A percentile compares a stretch with the other conserved stretches of the same genome.
phyloP scores from a whole-genome alignment of 225 moss, liverwort and hornwort species.

The Climacium dendroides region DNA sequence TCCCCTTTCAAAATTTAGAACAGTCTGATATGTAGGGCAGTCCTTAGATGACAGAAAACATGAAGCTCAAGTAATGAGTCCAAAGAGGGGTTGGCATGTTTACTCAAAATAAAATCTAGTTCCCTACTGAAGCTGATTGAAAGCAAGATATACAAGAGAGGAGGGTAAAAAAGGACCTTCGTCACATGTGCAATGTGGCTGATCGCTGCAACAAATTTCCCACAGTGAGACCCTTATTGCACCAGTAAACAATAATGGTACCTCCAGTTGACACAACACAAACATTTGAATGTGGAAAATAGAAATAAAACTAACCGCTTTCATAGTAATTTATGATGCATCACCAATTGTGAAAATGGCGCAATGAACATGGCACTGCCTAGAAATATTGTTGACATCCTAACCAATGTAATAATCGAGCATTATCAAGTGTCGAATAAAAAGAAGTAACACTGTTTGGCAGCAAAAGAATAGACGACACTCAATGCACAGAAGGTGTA shows the following conservation, averaged over 20 bases:
- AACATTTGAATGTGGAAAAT: neutral
- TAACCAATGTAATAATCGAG: neutral
- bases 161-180: constrained; percentile 10
- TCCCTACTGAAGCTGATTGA: neutral
- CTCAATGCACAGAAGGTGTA: neutral
- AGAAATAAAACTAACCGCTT: neutral
- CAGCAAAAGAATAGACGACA: neutral
- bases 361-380: neutral
- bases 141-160: neutral
- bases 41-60: neutral
- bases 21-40: neutral
- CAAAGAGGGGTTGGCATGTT: neutral
- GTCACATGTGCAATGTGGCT: constrained; percentile 44
- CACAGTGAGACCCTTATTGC: neutral
- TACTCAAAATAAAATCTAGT: neutral
- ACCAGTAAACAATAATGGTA: neutral
- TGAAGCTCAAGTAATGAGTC: neutral
- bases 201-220: constrained; percentile 30
- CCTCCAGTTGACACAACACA: neutral
- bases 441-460: neutral
- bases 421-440: neutral
- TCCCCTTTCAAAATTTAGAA: neutral
- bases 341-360: neutral
- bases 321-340: neutral
- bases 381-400: neutral